Evolutionary conservation across 2,329 filamentous ascomycete genomes (phyloP).

Genomic region (Albophoma yamanashiensis): DNA sequence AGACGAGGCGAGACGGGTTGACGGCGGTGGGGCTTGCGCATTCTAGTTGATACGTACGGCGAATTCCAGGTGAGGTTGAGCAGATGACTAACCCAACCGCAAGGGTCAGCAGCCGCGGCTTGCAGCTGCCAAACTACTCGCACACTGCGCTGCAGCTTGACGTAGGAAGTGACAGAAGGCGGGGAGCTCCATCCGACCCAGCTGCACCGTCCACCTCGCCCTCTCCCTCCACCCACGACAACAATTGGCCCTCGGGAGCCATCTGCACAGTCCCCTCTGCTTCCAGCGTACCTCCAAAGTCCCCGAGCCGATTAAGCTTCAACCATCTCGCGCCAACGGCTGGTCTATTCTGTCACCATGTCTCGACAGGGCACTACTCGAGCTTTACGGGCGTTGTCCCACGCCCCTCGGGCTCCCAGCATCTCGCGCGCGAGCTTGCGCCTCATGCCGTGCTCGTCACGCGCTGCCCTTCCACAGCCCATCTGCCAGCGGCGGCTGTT

Average conservation of each 20-base stretch:
- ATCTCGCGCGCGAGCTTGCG: conserved; percentile 12
- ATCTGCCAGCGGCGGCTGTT: conserved; percentile 14
- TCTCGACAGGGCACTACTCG: conserved; percentile 22
- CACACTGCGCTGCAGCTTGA: conserved; percentile 2
- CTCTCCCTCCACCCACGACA: neutral
- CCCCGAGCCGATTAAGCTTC: neutral
- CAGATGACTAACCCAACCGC: neutral
- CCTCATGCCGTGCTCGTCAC: conserved; percentile 5
- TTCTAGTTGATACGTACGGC: too few species aligned
- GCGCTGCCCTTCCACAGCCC: neutral
- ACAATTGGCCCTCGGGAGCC: neutral
- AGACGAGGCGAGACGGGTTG: neutral
- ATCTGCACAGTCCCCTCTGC: neutral
- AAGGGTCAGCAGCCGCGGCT: neutral
- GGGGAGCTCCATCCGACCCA: neutral
- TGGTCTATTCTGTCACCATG: conserved; percentile 9
- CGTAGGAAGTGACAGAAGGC: neutral
- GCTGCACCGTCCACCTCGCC: neutral
- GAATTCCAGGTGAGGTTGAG: neutral
- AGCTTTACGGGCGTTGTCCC: conserved; percentile 25
- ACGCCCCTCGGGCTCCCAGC: conserved; percentile 17
- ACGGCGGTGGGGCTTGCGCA: neutral
- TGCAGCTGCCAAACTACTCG: neutral
- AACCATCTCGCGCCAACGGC: neutral
- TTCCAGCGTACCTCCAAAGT: neutral